These are phyloP conservation scores for Fusarium sterilihyphosum DNA, from an alignment of 2,329 filamentous ascomycete genomes.

Conservation along the genomic window DNA sequence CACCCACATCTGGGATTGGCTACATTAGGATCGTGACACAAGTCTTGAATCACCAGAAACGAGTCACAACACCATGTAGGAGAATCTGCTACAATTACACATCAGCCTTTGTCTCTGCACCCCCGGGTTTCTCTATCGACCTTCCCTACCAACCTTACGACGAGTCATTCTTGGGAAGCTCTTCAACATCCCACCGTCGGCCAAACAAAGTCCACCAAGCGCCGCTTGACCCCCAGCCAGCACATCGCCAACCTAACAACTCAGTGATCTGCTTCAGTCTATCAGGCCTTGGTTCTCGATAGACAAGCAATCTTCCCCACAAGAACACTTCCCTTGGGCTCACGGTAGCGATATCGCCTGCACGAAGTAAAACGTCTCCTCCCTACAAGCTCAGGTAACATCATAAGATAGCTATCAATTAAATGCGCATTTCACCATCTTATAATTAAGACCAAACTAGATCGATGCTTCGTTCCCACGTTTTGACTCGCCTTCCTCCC, in stretches of 20 bases:
- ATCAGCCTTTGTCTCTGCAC: rapidly evolving
- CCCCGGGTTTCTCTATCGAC: rapidly evolving
- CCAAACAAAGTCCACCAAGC: neutral
- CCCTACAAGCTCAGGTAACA: neutral
- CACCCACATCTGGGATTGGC: neutral
- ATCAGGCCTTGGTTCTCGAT: neutral
- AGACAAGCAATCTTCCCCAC: rapidly evolving
- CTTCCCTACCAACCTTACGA: rapidly evolving
- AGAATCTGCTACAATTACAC: rapidly evolving
- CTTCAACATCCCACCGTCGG: neutral
- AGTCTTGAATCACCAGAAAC: neutral
- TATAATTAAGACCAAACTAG: rapidly evolving
- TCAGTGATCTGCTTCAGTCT: neutral
- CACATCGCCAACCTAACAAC: neutral
- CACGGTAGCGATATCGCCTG: rapidly evolving
- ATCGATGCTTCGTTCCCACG: neutral
- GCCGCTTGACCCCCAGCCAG: rapidly evolving
- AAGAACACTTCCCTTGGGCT: neutral
- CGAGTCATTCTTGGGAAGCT: rapidly evolving
- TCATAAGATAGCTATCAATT: neutral
- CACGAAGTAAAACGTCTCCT: neutral
- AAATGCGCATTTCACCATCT: neutral
- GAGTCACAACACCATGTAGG: rapidly evolving
- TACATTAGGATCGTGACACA: rapidly evolving
- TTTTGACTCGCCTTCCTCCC: neutral